phyloP scores from a whole-genome alignment of 305 asterid genomes.

The Nicotiana rustica region DNA sequence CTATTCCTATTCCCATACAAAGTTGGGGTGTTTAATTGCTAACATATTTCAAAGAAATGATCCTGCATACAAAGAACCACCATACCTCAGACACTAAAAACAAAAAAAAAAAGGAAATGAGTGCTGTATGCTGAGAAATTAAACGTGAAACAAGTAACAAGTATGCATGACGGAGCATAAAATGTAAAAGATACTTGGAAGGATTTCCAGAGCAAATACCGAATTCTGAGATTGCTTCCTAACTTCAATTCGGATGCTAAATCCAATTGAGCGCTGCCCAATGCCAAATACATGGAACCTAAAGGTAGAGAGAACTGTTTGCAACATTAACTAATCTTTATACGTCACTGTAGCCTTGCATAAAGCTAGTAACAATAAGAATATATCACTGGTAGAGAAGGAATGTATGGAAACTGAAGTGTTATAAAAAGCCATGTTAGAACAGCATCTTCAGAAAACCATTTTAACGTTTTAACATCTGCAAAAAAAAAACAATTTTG shows the following conservation, averaged over 20 bases:
- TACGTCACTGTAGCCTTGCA: neutral
- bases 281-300: conserved; percentile 98
- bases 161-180: neutral
- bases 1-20: neutral
- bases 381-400: neutral
- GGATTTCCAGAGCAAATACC: conserved; percentile 54
- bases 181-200: neutral
- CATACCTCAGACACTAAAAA: neutral
- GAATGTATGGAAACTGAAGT: conserved; percentile 5
- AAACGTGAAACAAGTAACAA: conserved; percentile 10
- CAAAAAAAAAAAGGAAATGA: neutral
- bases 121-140: neutral
- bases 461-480: neutral
- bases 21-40: neutral
- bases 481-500: no score
- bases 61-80: conserved; percentile 7
- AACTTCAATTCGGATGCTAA: conserved; percentile 80
- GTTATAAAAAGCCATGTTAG: conserved; percentile 15
- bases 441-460: neutral
- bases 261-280: conserved; percentile 85
- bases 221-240: conserved; percentile 79
- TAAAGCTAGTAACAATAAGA: neutral
- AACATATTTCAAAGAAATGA: conserved; percentile 1
- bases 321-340: conserved; percentile 25
- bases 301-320: conserved; percentile 38